These are phyloP conservation scores for Candida taoyuanica DNA, from an alignment of 805 yeast species.

Conservation along the genomic window DNA sequence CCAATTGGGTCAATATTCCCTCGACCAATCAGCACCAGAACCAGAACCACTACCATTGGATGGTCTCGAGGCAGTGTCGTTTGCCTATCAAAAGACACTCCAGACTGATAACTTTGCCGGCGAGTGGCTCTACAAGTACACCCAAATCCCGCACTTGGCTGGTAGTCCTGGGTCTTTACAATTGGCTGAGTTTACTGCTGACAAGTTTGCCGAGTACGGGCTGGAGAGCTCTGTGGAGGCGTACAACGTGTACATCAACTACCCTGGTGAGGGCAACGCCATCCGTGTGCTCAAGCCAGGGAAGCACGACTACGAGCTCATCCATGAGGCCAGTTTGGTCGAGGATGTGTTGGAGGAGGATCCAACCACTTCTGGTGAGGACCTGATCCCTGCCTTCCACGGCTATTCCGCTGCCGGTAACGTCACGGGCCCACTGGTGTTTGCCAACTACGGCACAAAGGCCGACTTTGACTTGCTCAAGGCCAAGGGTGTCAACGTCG, in stretches of 20 bases:
- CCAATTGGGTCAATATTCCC: neutral
- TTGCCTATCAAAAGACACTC: slow-evolving; percentile 26
- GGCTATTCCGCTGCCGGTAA: slow-evolving; percentile 76
- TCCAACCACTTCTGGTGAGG: slow-evolving; percentile 36
- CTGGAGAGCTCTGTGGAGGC: slow-evolving; percentile 47
- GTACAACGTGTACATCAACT: slow-evolving; percentile 59
- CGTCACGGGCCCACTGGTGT: slow-evolving; percentile 60
- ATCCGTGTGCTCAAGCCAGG: slow-evolving; percentile 37
- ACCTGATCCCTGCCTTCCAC: slow-evolving; percentile 64
- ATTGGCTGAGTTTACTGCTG: slow-evolving; percentile 54
- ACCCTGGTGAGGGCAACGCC: slow-evolving; percentile 49
- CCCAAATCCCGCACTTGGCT: slow-evolving; percentile 54
- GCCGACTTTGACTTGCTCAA: slow-evolving; percentile 52
- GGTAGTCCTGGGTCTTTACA: slow-evolving; percentile 40
- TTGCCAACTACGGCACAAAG: slow-evolving; percentile 63
- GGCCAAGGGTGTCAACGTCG: slow-evolving; percentile 42
- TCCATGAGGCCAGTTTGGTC: slow-evolving; percentile 47
- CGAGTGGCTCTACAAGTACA: slow-evolving; percentile 50
- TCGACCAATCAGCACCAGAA: neutral
- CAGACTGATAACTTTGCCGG: slow-evolving; percentile 35
- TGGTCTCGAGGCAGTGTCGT: slow-evolving; percentile 4
- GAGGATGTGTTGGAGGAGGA: slow-evolving; percentile 53
- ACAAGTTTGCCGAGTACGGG: slow-evolving; percentile 58
- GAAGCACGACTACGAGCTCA: slow-evolving; percentile 21
- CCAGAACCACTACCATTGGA: slow-evolving; percentile 2